Percentiles rank a stretch among this genome's conserved stretches.
Evolutionary conservation across 2,329 filamentous ascomycete species (phyloP).

Genomic region (Raffaelea albimanens): DNA sequence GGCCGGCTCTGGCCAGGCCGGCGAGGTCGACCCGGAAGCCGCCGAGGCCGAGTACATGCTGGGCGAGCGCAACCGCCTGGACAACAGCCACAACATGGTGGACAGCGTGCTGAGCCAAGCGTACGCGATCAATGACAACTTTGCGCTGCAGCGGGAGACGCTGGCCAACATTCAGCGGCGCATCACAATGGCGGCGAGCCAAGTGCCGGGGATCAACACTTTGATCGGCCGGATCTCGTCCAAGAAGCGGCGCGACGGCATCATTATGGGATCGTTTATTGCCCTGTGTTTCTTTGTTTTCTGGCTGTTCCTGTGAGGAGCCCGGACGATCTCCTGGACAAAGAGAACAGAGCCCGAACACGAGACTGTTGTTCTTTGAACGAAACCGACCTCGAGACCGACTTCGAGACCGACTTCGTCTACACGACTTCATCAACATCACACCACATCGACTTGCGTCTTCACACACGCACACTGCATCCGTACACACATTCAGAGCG

Average conservation of each 20-base stretch:
- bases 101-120: slow-evolving; percentile 90
- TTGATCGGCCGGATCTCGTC: slow-evolving; percentile 87
- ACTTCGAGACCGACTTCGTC: too few species aligned
- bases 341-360: not conserved
- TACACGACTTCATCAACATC: too few species aligned
- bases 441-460: too few species aligned
- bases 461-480: too few species aligned
- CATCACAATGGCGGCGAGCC: slow-evolving; percentile 80
- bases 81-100: slow-evolving; percentile 80
- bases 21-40: slow-evolving; percentile 51
- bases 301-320: slow-evolving; percentile 62
- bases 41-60: slow-evolving; percentile 97
- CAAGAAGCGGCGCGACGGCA: slow-evolving; percentile 88
- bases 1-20: slow-evolving; percentile 71
- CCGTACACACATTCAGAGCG: too few species aligned
- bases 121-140: slow-evolving; percentile 92
- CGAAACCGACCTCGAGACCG: too few species aligned
- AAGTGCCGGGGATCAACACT: slow-evolving; percentile 87
- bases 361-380: not conserved
- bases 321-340: not conserved
- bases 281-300: slow-evolving; percentile 85
- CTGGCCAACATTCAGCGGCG: slow-evolving; percentile 80
- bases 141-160: slow-evolving; percentile 77
- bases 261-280: slow-evolving; percentile 87
- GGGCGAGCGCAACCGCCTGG: slow-evolving; percentile 73